These are phyloP conservation scores for Acanthamoeba rhysodes DNA, from an alignment of 208 protist species.

Conservation along the genomic window DNA sequence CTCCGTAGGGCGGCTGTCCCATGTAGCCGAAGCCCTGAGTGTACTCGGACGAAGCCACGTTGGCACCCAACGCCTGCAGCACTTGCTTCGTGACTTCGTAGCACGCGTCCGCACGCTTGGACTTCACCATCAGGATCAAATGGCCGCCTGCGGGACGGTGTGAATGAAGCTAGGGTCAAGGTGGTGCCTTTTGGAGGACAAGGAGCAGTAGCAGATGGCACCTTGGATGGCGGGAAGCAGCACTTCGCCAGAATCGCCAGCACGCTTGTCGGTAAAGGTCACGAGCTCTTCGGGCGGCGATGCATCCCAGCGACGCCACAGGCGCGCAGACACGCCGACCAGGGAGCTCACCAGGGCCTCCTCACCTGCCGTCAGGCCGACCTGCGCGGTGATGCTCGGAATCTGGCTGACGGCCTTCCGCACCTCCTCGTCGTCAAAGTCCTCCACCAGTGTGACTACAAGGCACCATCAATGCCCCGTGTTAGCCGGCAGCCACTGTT, in stretches of 20 bases:
- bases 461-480: neutral
- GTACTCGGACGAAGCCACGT: neutral
- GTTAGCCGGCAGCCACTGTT: neutral
- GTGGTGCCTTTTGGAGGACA: neutral
- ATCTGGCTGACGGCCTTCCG: neutral
- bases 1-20: constrained; percentile 38
- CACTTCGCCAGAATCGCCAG: constrained; percentile 4
- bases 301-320: constrained; percentile 53
- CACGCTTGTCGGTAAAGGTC: constrained; percentile 15
- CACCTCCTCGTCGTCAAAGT: constrained; percentile 18
- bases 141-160: neutral
- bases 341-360: neutral
- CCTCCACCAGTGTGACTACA: constrained; percentile 16
- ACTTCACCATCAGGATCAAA: constrained; percentile 48
- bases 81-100: constrained; percentile 46
- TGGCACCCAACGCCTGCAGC: neutral
- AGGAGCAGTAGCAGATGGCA: neutral
- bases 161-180: neutral
- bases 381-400: neutral
- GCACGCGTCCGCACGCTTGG: constrained; percentile 18
- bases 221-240: neutral
- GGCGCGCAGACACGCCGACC: neutral
- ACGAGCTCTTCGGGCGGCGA: constrained; percentile 65
- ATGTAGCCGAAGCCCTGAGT: constrained; percentile 43
- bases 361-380: neutral